phyloP scores from a whole-genome alignment of 192 early-diverging fungal genomes.

The Endogone sp. region DNA sequence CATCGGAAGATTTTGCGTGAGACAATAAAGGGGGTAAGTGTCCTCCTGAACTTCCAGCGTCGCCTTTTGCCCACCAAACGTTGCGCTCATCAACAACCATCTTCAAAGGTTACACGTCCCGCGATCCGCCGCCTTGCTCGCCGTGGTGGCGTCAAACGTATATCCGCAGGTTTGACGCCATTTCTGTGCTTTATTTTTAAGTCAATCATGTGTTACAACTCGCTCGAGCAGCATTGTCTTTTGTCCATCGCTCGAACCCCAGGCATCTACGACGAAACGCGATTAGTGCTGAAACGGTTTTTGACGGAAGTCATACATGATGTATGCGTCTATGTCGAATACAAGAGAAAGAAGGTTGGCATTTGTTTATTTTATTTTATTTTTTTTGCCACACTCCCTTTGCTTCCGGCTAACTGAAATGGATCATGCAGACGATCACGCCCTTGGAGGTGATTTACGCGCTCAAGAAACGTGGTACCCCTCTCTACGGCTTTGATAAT shows the following conservation, averaged over 20 bases:
- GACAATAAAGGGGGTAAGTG: constrained; percentile 50
- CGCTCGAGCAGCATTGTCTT: too few species aligned
- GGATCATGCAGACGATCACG: constrained; percentile 95
- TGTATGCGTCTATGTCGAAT: constrained; percentile 97
- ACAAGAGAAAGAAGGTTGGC: constrained; percentile 79
- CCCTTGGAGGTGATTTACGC: constrained; percentile 99
- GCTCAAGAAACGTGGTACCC: constrained; percentile 96
- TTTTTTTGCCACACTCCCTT: too few species aligned
- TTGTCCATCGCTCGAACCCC: background rate
- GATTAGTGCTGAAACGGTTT: constrained; percentile 95
- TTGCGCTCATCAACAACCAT: too few species aligned
- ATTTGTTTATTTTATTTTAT: too few species aligned
- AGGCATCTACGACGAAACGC: constrained; percentile 96
- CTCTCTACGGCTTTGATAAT: constrained; percentile 77
- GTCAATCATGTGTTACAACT: too few species aligned
- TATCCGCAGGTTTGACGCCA: constrained; percentile 73
- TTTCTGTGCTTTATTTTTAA: background rate
- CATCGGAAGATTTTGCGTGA: constrained; percentile 93
- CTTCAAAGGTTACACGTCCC: constrained; percentile 37
- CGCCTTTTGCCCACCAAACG: too few species aligned
- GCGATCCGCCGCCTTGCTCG: constrained; percentile 96
- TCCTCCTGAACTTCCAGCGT: too few species aligned
- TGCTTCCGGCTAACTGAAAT: too few species aligned
- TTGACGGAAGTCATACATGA: constrained; percentile 99
- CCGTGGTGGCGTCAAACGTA: constrained; percentile 99